Base-by-base conservation (phyloP, 768 basidiomycete species). In the Psilocybe sp. region DNA sequence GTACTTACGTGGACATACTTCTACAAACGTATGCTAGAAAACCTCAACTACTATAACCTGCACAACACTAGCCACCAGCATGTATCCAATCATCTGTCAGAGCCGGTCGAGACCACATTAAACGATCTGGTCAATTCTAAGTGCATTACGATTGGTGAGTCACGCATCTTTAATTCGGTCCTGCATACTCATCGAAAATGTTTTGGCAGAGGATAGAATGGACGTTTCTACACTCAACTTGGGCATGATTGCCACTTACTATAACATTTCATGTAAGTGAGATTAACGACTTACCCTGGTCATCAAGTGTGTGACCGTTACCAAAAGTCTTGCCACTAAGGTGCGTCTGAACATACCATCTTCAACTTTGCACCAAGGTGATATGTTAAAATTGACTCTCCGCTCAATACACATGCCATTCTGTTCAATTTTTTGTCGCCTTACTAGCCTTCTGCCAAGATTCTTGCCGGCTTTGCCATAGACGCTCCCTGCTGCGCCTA, bases 1-100 rank as follows among this genome's bases (percentile, higher is more conserved):
- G 97, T 97, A 64, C 74, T 97, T 60, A 99, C 97, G 0, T 99
- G 97, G 97, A 95, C 95, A 10, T 97, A 89, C 75, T 92, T 98
- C 76, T 98, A 98, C 69, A 84, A 96, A 40, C 83, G 97, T 12
- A 90, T 98, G 86, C 95, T 93, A 0, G 93, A 98, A 64, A 99
- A 98, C 53, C 94, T 96, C 0, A 93, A 94, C 60, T 95, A 92
- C 66, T 94, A 94, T 72, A 92, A 93, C 55, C 73, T 95, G 13
- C 89, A 95, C 74, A 95, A 93, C 51, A 95, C 97, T 64, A 93
- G 86, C 58, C 95, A 98, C 62, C 90, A 94, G 41, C 92, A 97
- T 64, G 76, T 98, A 10, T 96, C 94, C 0, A 96, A 98, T 54
- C 94, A 98, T 64, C 75, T 98, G 4, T 98, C 95, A 1, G 95